Evolutionary conservation across 768 basidiomycete species (phyloP), one percentile per base, ranked within the genome.

Genomic region (Trametes cingulata): DNA sequence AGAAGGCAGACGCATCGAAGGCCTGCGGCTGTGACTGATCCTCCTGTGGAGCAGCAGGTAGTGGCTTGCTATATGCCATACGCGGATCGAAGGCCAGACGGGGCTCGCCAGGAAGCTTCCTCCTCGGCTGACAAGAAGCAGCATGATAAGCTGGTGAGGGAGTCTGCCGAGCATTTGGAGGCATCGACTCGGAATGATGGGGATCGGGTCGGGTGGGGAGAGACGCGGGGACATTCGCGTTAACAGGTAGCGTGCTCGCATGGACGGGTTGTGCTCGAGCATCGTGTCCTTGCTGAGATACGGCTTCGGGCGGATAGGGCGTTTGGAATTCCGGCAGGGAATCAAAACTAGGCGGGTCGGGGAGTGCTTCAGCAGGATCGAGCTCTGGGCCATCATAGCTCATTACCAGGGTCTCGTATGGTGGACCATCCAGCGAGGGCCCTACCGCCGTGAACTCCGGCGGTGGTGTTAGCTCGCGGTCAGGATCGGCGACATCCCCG

Each of bases 1-100:
- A 90, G 29, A 88, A 78, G 2, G 81, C 74, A 15, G 76, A 62
- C 1, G 81, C 62, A 43, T 68, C 59, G 2, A 64, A 45, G n/a
- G 63, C 52, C 20, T 58, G 64, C n/a, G 65, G 67, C 24, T 60
- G 50, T 20, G 57, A 48, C 14, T 63, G 56, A 25, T 53, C 60
- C 40, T 36, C 58, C 27, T 42, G 52, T 22, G 36, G 17, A 47
- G 54, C 56, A n/a, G 61, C 62, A 48, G 60, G 61, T 27, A 55
- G 4, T 20, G 60, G 62, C 40, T 60, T 69, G 15, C 69, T 55
- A 65, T 86, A 85, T 14, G 84, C 84, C 46, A 80, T 62, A 9
- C 76, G 78, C 25, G 79, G 79, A 68, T 82, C 75, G 65, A 82
- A 84, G 7, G 61, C 17, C 13, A 68, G 33, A 8, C 67, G 62